Conservation (phyloP, 768 basidiomycete genomes). For the Hortiboletus campestris region DNA sequence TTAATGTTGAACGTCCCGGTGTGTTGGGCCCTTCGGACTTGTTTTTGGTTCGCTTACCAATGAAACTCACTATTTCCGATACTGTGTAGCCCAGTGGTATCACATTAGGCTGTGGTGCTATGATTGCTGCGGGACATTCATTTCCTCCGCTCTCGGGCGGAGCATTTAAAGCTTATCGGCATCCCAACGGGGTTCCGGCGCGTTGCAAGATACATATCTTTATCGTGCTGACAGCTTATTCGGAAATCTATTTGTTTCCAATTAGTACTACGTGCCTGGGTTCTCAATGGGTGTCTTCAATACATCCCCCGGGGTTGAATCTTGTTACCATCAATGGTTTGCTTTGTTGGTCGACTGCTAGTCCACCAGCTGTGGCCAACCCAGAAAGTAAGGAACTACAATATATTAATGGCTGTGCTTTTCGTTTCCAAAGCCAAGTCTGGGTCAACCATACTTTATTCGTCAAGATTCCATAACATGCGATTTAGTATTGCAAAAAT, state of each 20-base stretch:
- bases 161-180: conserved; percentile 13
- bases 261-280: neutral
- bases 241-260: neutral
- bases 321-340: neutral
- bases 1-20: too few relatives aligned
- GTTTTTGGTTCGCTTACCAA: neutral
- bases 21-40: neutral
- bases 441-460: neutral
- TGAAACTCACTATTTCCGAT: neutral
- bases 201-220: neutral
- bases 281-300: neutral
- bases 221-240: neutral
- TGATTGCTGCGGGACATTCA: neutral
- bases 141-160: neutral
- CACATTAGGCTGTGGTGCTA: neutral
- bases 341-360: neutral
- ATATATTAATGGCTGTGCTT: neutral
- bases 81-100: neutral
- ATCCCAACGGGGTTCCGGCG: neutral
- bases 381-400: neutral
- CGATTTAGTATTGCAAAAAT: neutral
- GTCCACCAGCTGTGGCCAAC: neutral
- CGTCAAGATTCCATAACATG: neutral
- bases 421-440: neutral
- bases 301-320: neutral